These are phyloP conservation scores for Geotrichum ghanense DNA, from an alignment of 805 yeast species.

Conservation along the genomic window DNA sequence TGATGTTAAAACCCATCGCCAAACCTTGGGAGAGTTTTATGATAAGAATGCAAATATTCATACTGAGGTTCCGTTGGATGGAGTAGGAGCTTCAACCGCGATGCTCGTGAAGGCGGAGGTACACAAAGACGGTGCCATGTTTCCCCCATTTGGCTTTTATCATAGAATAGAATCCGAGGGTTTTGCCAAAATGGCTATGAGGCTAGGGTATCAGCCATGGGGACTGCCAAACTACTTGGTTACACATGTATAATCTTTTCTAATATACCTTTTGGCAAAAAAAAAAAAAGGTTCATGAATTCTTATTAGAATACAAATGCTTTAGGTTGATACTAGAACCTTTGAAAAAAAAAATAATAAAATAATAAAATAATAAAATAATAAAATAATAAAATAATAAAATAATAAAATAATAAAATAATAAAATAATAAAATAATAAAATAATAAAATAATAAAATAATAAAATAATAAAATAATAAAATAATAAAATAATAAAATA, in stretches of 20 bases:
- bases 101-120: constrained; percentile 93
- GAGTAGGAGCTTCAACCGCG: constrained; percentile 97
- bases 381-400: too few species aligned
- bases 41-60: constrained; percentile 50
- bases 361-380: too few species aligned
- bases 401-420: too few species aligned
- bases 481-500: too few species aligned
- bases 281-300: too few species aligned
- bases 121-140: constrained; percentile 98
- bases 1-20: constrained; percentile 87
- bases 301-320: too few species aligned
- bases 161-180: constrained; percentile 97
- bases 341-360: too few species aligned
- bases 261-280: background rate
- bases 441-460: too few species aligned
- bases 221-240: constrained; percentile 94
- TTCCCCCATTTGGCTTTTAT: constrained; percentile 96
- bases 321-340: too few species aligned
- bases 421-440: too few species aligned
- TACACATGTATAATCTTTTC: constrained; percentile 37
- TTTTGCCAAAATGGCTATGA: constrained; percentile 89
- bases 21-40: constrained; percentile 84
- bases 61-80: constrained; percentile 78
- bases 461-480: too few species aligned
- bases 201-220: constrained; percentile 79